phyloP scores from a whole-genome alignment of 2,329 filamentous ascomycete genomes.

The Hypoxylon sp. region DNA sequence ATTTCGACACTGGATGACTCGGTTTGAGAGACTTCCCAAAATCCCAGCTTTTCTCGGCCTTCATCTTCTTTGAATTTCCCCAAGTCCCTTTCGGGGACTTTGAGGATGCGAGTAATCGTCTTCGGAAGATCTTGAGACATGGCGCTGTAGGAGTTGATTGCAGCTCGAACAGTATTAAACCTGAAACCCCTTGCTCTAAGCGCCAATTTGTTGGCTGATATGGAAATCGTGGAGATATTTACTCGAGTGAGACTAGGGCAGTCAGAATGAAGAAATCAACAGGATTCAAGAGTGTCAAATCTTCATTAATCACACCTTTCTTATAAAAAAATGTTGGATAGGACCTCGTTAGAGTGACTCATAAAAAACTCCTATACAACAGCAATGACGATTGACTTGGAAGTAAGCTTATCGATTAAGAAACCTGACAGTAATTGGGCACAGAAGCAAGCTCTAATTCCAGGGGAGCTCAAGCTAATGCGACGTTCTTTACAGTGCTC shows the following conservation, averaged over 20 bases:
- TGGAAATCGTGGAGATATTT: neutral
- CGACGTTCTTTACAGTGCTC: neutral
- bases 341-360: conserved; percentile 38
- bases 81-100: conserved; percentile 40
- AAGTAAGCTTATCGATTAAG: conserved; percentile 39
- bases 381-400: conserved; percentile 31
- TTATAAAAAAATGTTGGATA: neutral
- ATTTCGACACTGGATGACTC: conserved; percentile 42
- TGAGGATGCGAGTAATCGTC: conserved; percentile 44
- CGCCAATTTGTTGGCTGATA: conserved; percentile 46
- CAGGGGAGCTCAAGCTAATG: conserved; percentile 3
- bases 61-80: conserved; percentile 46
- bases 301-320: neutral
- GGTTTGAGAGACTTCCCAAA: conserved; percentile 46
- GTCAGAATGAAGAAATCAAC: neutral
- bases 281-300: neutral
- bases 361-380: conserved; percentile 19
- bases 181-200: conserved; percentile 31
- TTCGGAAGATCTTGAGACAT: conserved; percentile 49
- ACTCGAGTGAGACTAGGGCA: neutral
- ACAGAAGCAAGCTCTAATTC: conserved; percentile 9
- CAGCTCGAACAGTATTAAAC: conserved; percentile 46
- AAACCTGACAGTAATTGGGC: neutral
- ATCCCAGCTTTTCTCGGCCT: conserved; percentile 42
- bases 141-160: conserved; percentile 46